A percentile compares a stretch with the other conserved stretches of the same genome.
phyloP scores from a whole-genome alignment of 805 yeast species.

The Wickerhamiella qilinensis region DNA sequence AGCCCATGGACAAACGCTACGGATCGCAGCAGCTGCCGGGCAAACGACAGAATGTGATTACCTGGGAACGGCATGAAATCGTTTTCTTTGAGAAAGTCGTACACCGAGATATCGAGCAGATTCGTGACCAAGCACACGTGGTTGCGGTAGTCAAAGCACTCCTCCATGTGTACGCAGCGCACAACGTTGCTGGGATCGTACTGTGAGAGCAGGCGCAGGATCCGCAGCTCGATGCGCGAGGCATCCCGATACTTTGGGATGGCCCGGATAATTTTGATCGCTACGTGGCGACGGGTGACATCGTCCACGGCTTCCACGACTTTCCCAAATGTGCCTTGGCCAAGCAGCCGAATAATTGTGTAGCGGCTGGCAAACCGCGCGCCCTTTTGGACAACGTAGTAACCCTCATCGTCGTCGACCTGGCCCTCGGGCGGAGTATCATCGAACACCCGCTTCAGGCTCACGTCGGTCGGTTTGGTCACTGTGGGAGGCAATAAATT shows the following conservation, averaged over 20 bases:
- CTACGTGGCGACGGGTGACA: conserved; percentile 44
- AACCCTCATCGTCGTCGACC: conserved; percentile 19
- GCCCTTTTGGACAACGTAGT: conserved; percentile 21
- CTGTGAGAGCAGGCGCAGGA: conserved; percentile 53
- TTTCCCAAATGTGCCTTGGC: conserved; percentile 89
- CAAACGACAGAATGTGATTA: conserved; percentile 75
- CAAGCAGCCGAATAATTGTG: conserved; percentile 48
- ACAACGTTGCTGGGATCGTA: conserved; percentile 52
- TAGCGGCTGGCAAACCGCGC: conserved; percentile 45
- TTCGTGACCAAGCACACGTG: conserved; percentile 93
- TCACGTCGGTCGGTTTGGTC: conserved; percentile 13
- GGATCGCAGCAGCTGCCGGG: conserved; percentile 68
- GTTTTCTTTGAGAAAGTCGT: conserved; percentile 78
- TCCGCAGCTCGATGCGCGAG: conserved; percentile 78
- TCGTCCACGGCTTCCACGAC: conserved; percentile 73
- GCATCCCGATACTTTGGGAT: conserved; percentile 93
- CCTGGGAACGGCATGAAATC: conserved; percentile 86
- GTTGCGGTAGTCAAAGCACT: conserved; percentile 81
- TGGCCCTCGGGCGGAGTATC: conserved; percentile 6
- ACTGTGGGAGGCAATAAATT: conserved; percentile 1
- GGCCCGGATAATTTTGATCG: conserved; percentile 83
- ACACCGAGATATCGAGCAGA: conserved; percentile 65
- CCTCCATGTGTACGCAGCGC: conserved; percentile 73
- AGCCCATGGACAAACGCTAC: conserved; percentile 83
- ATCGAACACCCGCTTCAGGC: conserved; percentile 13